Base-by-base conservation (phyloP, 1,284 basidiomycete genomes). In the Malassezia psittaci region DNA sequence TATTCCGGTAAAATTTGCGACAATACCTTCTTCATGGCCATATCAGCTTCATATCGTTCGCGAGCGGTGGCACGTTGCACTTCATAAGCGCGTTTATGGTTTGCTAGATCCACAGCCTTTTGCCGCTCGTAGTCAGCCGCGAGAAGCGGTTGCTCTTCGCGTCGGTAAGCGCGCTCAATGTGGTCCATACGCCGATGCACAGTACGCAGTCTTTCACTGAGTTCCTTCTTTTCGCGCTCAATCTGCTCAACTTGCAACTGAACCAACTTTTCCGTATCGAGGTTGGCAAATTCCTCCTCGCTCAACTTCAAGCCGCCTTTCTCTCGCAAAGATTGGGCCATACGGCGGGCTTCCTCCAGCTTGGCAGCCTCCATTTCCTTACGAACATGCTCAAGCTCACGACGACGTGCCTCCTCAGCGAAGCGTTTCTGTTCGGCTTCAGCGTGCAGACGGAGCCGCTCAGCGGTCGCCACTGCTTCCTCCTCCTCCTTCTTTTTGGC, bases 161-260 rank as follows among this genome's bases (percentile, higher is more conserved):
- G 89, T 64, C 93, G 86, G 79, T 87, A 89, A 0, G 93, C 91
- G 62, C 94, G 88, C 78, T 98, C 93, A 72, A 88, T 77, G 77
- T 98, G 91, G 73, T 98, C 93, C 68, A 96, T 84, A 33, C 90
- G 86, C 78, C 96, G 96, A 54, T 85, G 77, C 51, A 87, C 82
- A 62, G 91, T 83, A 36, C 90, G 85, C 58, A 96, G 80, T 24
- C 85, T 83, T 69, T 91, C 87, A 61, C 81, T 82, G 63, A 89
- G 80, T 66, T 91, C 87, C 67, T 84, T 85, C 82, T 94, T 94
- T 79, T 96, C 93, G 78, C 94, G 96, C 78, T 96, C 91, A 49
- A 96, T 90, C 53, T 72, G 70, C 51, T 69, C 65, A 16, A 72
- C 70, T 76, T 96, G 90, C 66, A 96, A 83, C 51, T 83, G 83